Conservation (phyloP, 345 rosid species). For the Lumnitzera racemosa region DNA sequence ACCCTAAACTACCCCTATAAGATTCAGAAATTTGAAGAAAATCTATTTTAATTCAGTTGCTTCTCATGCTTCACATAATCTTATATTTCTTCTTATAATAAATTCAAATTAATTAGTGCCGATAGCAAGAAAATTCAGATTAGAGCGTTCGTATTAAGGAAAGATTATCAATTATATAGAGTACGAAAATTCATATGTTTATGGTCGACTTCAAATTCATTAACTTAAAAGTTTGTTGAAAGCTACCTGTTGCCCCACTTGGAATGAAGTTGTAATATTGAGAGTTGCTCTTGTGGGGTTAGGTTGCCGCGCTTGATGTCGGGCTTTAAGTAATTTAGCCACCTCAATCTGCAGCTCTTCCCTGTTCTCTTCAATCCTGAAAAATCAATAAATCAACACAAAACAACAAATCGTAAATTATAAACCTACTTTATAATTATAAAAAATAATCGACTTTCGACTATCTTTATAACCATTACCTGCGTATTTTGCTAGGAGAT, state of each 20-base stretch:
- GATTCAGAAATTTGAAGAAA: no score
- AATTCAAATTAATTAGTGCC: no score
- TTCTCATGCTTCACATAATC: no score
- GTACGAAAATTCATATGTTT: no score
- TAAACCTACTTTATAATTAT: background rate
- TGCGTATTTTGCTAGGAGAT: conserved; percentile 50
- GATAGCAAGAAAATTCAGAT: no score
- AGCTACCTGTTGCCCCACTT: conserved; percentile 74
- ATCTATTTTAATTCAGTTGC: no score
- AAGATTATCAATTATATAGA: no score
- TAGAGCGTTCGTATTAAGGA: no score
- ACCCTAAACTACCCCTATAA: no score
- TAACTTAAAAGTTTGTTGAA: background rate
- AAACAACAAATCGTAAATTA: background rate
- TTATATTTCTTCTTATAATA: no score
- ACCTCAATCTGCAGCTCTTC: conserved; percentile 15
- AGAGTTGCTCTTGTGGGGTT: conserved; percentile 64
- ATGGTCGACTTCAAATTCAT: no score
- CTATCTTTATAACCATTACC: conserved; percentile 25
- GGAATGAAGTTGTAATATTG: conserved; percentile 76
- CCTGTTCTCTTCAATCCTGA: conserved; percentile 71
- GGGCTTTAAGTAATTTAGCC: conserved; percentile 81
- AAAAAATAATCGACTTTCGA: background rate
- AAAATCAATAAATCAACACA: background rate
- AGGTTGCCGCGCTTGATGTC: conserved; percentile 76